Evolutionary conservation across 2,329 filamentous ascomycete species (phyloP).

Genomic region (Cladobotryum mycophilum): DNA sequence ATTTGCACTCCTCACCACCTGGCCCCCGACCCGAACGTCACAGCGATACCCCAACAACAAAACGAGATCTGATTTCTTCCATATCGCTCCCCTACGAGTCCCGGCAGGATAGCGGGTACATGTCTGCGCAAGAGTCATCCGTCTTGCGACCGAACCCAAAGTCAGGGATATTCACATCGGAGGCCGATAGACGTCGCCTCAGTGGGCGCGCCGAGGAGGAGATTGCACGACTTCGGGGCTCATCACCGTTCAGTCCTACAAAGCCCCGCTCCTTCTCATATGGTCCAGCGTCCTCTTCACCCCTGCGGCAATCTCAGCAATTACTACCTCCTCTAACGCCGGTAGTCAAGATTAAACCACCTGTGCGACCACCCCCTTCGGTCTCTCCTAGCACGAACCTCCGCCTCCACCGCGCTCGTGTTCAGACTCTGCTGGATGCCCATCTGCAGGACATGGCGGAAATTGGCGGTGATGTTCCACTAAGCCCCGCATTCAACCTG

Average conservation of each 20-base stretch:
- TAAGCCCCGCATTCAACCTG: slow-evolving; percentile 62
- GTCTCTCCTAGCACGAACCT: slow-evolving; percentile 91
- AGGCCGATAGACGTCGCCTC: slow-evolving; percentile 70
- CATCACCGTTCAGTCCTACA: slow-evolving; percentile 86
- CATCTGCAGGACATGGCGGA: slow-evolving; percentile 49
- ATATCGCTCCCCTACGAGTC: slow-evolving; percentile 52
- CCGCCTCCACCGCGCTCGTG: slow-evolving; percentile 76
- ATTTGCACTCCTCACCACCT: slow-evolving; percentile 88
- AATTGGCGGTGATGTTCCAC: slow-evolving; percentile 43
- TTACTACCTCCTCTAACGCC: slow-evolving; percentile 76
- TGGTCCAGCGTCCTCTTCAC: slow-evolving; percentile 59
- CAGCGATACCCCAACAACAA: slow-evolving; percentile 58
- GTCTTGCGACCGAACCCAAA: slow-evolving; percentile 65
- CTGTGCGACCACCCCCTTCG: slow-evolving; percentile 54
- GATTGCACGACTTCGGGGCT: slow-evolving; percentile 86
- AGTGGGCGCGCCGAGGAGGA: slow-evolving; percentile 93
- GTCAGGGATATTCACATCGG: slow-evolving; percentile 63
- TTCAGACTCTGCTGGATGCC: slow-evolving; percentile 75
- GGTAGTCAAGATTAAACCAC: slow-evolving; percentile 69
- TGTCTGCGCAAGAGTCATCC: slow-evolving; percentile 91
- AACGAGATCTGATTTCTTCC: too few relatives aligned
- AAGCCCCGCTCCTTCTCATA: slow-evolving; percentile 55
- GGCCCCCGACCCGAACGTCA: slow-evolving; percentile 55
- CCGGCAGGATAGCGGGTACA: slow-evolving; percentile 91
- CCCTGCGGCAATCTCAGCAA: slow-evolving; percentile 53